Evolutionary conservation across 345 rosid species (phyloP).

Genomic region (Boechera divaricarpa): DNA sequence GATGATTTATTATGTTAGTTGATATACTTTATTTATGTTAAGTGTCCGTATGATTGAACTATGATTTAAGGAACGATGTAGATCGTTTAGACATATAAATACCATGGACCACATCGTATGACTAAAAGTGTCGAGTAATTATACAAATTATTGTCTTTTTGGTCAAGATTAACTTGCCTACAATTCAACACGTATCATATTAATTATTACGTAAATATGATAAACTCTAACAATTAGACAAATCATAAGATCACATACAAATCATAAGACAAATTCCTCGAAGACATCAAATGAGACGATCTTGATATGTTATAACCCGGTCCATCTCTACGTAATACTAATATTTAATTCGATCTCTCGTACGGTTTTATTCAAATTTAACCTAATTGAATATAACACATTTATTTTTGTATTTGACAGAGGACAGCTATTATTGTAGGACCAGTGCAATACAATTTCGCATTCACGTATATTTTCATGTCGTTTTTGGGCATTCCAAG

Average conservation of each 20-base stretch:
- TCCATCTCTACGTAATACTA: neutral
- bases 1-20: constrained; percentile 27
- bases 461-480: constrained; percentile 40
- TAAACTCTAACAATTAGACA: constrained; percentile 27
- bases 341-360: constrained; percentile 7
- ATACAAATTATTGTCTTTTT: constrained; percentile 42
- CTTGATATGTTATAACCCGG: constrained; percentile 47
- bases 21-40: constrained; percentile 4
- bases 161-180: constrained; percentile 37
- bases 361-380: constrained; percentile 16
- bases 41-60: constrained; percentile 9
- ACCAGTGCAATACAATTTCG: constrained; percentile 39
- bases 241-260: constrained; percentile 43
- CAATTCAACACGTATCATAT: constrained; percentile 31
- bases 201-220: constrained; percentile 1
- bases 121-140: constrained; percentile 43
- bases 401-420: constrained; percentile 31
- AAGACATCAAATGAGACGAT: constrained; percentile 50
- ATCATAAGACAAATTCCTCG: constrained; percentile 64
- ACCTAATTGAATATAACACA: neutral
- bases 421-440: constrained; percentile 48
- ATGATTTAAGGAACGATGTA: constrained; percentile 13
- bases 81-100: constrained; percentile 8
- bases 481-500: constrained; percentile 40
- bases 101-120: constrained; percentile 38